Base-by-base conservation (phyloP, 257 asterid species). In the Avicennia marina region DNA sequence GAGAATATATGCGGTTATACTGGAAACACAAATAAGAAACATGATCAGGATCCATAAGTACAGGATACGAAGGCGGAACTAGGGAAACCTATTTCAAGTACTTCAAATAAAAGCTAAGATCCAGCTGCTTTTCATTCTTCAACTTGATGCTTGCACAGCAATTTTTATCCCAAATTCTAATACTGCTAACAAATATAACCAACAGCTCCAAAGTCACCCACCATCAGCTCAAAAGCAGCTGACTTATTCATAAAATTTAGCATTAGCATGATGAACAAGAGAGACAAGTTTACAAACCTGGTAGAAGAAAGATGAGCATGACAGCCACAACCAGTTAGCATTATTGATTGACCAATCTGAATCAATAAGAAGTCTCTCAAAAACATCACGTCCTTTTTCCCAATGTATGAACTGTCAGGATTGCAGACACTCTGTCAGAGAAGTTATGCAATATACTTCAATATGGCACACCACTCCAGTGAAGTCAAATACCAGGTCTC, bases 341-440 rank as follows among this genome's bases (percentile, higher is more conserved):
- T 91, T 91, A 52, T 91, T 91, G 74, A 91, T 81, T 52, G 96
- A 78, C 98, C 98, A 91, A 67, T 91, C 98, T 4, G 96, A 85
- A 65, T 91, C 98, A 48, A 91, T 81, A 51, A 91, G 95, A 69
- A 91, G 94, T 47, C 95, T 81, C 69, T 85, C 95, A 29, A 91
- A 91, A 69, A 91, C 94, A 72, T 91, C 90, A 11, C 98, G 90
- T 16, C 98, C 98, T 67, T 80, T 91, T 65, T 91, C 96, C 96
- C 96, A 91, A 44, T 91, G 95, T 58, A 83, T 68, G 62, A 81
- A 77, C 98, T 88, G 83, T 53, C 59, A 74, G 29, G 67, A 71
- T 46, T 63, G 24, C 45, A 58, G 46, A 31, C 36, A 54, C 41
- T 11, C 49, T 71, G 53, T 64, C 7, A 52, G 53, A 70, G 50